Percentiles rank a stretch among this genome's conserved stretches.
phyloP scores from a whole-genome alignment of 2,329 filamentous ascomycete genomes.

The Hypocrella siamensis region DNA sequence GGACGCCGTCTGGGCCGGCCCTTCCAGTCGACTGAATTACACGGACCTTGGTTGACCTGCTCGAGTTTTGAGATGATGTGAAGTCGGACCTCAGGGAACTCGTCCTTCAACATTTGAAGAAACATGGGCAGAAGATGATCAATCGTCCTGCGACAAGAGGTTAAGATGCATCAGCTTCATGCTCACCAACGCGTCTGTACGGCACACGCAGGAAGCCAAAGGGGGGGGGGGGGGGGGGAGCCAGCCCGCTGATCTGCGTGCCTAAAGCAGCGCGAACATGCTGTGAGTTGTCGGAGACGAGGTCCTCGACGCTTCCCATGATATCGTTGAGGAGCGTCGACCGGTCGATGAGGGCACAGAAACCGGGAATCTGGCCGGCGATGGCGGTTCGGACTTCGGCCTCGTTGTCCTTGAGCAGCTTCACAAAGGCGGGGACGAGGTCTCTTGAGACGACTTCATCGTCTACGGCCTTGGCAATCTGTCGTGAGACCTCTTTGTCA shows the following conservation, averaged over 20 bases:
- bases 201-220: too few species aligned
- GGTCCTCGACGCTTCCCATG: slow-evolving; percentile 89
- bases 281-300: slow-evolving; percentile 91
- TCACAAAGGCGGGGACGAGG: slow-evolving; percentile 91
- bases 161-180: not conserved
- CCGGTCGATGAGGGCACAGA: slow-evolving; percentile 79
- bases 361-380: slow-evolving; percentile 93
- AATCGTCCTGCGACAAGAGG: slow-evolving; percentile 53
- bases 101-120: slow-evolving; percentile 97
- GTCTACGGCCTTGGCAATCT: slow-evolving; percentile 97
- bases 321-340: slow-evolving; percentile 85
- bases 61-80: slow-evolving; percentile 99
- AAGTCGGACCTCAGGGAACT: slow-evolving; percentile 92
- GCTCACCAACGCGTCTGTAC: not conserved
- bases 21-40: too few species aligned
- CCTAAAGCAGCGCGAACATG: slow-evolving; percentile 91
- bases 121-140: slow-evolving; percentile 97
- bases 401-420: slow-evolving; percentile 93
- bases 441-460: slow-evolving; percentile 91
- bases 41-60: slow-evolving; percentile 77
- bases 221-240: slow-evolving; percentile 93
- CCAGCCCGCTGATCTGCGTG: slow-evolving; percentile 91
- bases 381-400: slow-evolving; percentile 95
- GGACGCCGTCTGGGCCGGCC: too few species aligned
- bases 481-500: slow-evolving; percentile 1